A percentile compares a stretch with the other conserved stretches of the same genome.
phyloP scores from a whole-genome alignment of 1,284 basidiomycete genomes.

The Trametes polyzona region DNA sequence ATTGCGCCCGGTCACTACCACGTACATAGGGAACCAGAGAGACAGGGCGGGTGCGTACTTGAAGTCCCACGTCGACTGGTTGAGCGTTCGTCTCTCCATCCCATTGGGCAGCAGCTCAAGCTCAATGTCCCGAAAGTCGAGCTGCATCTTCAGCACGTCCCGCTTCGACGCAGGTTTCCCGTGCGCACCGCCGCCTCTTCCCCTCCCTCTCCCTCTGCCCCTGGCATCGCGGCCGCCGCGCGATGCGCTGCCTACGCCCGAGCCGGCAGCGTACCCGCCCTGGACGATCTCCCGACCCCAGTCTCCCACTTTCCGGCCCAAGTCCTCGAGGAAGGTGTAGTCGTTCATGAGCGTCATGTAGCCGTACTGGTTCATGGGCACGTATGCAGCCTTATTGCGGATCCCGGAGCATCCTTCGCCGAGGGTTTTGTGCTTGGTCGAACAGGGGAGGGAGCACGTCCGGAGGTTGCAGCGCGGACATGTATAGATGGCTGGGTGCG shows the following conservation, averaged over 20 bases:
- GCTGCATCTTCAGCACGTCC: constrained; percentile 66
- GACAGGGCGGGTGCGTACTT: constrained; percentile 56
- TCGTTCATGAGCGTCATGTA: constrained; percentile 87
- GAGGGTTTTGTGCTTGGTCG: constrained; percentile 66
- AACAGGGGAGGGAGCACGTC: constrained; percentile 79
- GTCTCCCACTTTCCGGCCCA: constrained; percentile 68
- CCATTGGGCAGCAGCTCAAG: constrained; percentile 78
- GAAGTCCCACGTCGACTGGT: constrained; percentile 81
- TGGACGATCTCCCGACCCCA: constrained; percentile 75
- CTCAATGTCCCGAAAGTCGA: constrained; percentile 69
- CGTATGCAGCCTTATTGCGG: constrained; percentile 73
- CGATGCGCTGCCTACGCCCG: neutral
- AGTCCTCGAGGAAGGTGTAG: constrained; percentile 82
- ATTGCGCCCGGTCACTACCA: constrained; percentile 7
- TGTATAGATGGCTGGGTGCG: constrained; percentile 66
- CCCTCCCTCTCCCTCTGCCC: constrained; percentile 27
- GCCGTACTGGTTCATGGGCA: constrained; percentile 79
- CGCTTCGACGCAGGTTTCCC: constrained; percentile 50
- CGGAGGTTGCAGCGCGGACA: constrained; percentile 76
- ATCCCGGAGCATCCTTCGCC: constrained; percentile 69
- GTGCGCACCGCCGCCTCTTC: constrained; percentile 34
- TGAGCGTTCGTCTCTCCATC: constrained; percentile 79
- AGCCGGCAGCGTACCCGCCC: constrained; percentile 47
- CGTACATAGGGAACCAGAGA: constrained; percentile 2
- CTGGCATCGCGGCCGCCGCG: constrained; percentile 30